A percentile compares a stretch with the other conserved stretches of the same genome.
phyloP scores from a whole-genome alignment of 768 basidiomycete species.

The Macrolepiota fuliginosa region DNA sequence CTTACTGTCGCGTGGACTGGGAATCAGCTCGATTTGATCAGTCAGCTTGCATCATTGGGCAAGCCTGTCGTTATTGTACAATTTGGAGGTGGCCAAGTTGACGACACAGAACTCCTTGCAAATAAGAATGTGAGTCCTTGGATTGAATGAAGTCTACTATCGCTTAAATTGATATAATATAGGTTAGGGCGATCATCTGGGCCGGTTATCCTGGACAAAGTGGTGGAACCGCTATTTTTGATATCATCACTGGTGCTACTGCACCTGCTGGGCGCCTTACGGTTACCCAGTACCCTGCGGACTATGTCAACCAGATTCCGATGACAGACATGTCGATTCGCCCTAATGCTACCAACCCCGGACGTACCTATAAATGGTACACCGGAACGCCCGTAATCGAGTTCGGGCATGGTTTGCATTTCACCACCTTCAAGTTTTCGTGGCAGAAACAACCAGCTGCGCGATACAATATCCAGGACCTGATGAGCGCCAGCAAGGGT shows the following conservation, averaged over 20 bases:
- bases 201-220: slow-evolving; percentile 57
- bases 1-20: slow-evolving; percentile 52
- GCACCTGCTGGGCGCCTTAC: slow-evolving; percentile 56
- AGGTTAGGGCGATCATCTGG: slow-evolving; percentile 57
- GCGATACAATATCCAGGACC: slow-evolving; percentile 38
- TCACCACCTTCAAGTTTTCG: slow-evolving; percentile 43
- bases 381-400: slow-evolving; percentile 47
- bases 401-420: slow-evolving; percentile 55
- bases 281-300: slow-evolving; percentile 51
- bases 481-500: slow-evolving; percentile 25
- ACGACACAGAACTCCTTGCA: slow-evolving; percentile 42
- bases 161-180: background rate
- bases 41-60: slow-evolving; percentile 39
- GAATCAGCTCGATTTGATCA: slow-evolving; percentile 48
- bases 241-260: slow-evolving; percentile 48
- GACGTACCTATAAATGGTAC: slow-evolving; percentile 61
- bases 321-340: slow-evolving; percentile 62
- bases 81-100: slow-evolving; percentile 58
- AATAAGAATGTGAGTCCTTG: slow-evolving; percentile 33
- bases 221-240: slow-evolving; percentile 51
- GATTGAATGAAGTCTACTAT: background rate
- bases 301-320: slow-evolving; percentile 42
- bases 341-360: slow-evolving; percentile 45
- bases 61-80: slow-evolving; percentile 55
- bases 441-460: slow-evolving; percentile 34